Base-by-base conservation (phyloP, 345 rosid species). In the Eucalyptus sp. region DNA sequence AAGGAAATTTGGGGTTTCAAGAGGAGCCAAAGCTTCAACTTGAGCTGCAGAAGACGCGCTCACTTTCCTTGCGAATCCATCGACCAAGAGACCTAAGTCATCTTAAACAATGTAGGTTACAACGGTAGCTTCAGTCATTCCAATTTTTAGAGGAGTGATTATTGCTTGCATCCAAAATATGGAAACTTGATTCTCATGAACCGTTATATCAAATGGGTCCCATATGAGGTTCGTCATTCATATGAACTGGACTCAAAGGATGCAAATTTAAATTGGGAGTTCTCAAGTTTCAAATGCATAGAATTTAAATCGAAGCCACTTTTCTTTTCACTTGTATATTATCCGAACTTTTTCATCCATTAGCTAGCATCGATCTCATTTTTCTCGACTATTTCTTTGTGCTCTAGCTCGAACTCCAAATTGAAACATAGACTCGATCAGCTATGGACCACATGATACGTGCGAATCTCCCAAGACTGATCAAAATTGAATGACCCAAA, bases 361-460 rank as follows among this genome's bases (percentile, higher is more conserved):
- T 58, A 10, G 2, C 64, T 54, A 0, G 12, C 64, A 4, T 58
- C 29, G 2, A 4, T 58, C 64, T 58, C 14, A 25, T 58, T 5
- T 25, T 1, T 25, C 64, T 25, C 7, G 1, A 58, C 64, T 4
- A 2, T 56, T 2, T 58, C 1, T 25, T 4, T 18, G 0, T 7
- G 58, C 58, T 52, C 58, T 13, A 52, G 24, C 20, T 50, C 22
- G 6, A 20, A 22, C 27, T 56, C 29, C 6, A 56, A 10, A 56
- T 56, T 56, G 62, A 56, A 56, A 22, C 3, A 4, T 58, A 25
- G 62, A 56, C 29, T 56, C 0, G 13, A 25, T 13, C n/a, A 1
- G 2, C 64, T 24, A 1, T 25, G n/a, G 64, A 58, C 64, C 6
- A 10, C 27, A 24, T 58, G 64, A 58, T 25, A 58, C 0, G 0